phyloP scores from a whole-genome alignment of 345 rosid genomes.

The Citrus mangshanensis region DNA sequence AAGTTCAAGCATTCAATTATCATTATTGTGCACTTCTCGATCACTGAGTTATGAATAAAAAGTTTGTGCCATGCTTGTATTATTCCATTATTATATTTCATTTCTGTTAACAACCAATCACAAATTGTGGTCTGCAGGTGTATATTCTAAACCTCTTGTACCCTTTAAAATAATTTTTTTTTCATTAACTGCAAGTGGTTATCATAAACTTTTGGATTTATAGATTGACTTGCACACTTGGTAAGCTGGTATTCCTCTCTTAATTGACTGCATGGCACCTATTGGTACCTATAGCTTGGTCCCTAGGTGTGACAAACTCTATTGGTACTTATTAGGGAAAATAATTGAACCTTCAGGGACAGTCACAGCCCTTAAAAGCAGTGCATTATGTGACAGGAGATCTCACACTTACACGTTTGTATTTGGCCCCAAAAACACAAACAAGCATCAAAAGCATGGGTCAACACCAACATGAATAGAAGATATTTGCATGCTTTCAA shows the following conservation, averaged over 20 bases:
- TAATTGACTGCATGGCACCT: neutral
- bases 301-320: neutral
- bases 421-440: neutral
- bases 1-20: neutral
- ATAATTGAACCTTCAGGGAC: neutral
- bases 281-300: neutral
- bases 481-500: slow-evolving; percentile 7
- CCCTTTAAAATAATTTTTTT: neutral
- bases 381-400: neutral
- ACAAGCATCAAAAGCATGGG: slow-evolving; percentile 1
- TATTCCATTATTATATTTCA: neutral
- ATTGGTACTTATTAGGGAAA: neutral
- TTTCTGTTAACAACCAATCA: neutral
- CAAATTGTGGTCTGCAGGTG: neutral
- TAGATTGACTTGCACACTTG: neutral
- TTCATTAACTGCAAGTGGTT: neutral
- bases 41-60: neutral
- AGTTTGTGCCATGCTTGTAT: too few relatives aligned
- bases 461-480: neutral
- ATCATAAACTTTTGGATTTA: neutral
- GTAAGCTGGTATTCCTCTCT: neutral
- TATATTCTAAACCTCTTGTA: neutral
- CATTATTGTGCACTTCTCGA: neutral
- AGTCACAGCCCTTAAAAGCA: neutral
- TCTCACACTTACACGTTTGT: neutral